Base-by-base conservation (phyloP, 2,329 filamentous ascomycete species). In the Aureobasidium uvarum region DNA sequence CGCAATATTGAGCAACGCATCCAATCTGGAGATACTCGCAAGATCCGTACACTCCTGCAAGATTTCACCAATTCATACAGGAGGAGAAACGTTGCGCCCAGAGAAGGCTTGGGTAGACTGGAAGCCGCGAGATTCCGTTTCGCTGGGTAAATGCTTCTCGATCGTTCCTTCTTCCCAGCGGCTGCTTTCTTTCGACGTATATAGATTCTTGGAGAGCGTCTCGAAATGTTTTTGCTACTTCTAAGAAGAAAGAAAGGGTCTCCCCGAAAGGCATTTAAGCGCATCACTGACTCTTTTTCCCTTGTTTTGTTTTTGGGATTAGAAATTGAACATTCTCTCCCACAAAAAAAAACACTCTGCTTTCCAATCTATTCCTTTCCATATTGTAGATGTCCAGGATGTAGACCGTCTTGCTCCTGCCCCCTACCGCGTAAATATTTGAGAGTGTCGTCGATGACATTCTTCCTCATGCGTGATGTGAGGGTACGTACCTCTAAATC, bases 31-130 rank as follows among this genome's bases (percentile, higher is more conserved):
- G 86, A 89, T 67, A 86, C 91, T 48, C 84, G 92, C 66, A 92
- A 92, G 78, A 92, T 97, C 63, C 85, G 94, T 43, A 88, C 86
- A 31, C 82, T 96, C 39, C 83, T 99, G 66, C 95, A 98, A 79
- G 96, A 99, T 77, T 99, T 99, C 75, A 98, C 95, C 28, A 96
- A 94, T 75, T 91, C 88, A 36, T 99, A 99, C 77, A 87, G 96
- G 59, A 85, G 96, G 74, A 85, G 96, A 68, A 97, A 99, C 73
- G 91, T 99, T 54, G 94, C 95, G n/a, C 95, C 95, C 7, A 83
- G 94, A 67, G 94, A 98, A 74, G 94, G 94, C 0, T 81, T 98
- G 48, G 94, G 94, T 3, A 85, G 92, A 74, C 80, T 98, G 66
- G 92, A 96, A 78, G 92, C 92, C 28, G 87, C 89, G 25, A 86